Evolutionary conservation across 495 filamentous ascomycete genomes (phyloP), one percentile per base, ranked within the genome.

Genomic region (Emericellopsis terricola): DNA sequence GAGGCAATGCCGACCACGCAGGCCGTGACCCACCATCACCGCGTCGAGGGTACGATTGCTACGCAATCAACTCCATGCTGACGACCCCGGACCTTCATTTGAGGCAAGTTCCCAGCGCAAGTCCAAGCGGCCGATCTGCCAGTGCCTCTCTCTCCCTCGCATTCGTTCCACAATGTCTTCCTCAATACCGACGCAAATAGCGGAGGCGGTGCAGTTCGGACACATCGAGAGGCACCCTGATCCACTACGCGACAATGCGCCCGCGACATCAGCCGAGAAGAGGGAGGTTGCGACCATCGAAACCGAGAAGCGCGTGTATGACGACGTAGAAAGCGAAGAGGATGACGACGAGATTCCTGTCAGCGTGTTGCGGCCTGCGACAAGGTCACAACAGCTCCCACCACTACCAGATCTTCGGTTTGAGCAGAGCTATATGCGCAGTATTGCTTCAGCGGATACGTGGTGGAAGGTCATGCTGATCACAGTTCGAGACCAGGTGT

Each of bases 401-500:
- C 87, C 91, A 1, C 56, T 97, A 45, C 89, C 89, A 1, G 89
- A 97, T 55, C 57, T 97, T 42, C 66, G 89, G 33, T 96, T 96
- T 53, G 89, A 97, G 61, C 89, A 97, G 66, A 92, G 84, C 57
- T 96, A 96, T 49, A 63, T 97, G 27, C 76, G 76, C 31, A 86
- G 82, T 50, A 72, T 97, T 36, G 69, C 71, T 42, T 61, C 68
- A 32, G 81, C 81, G 15, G 68, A 89, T 38, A 74, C 70, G 17
- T 81, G 70, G 73, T 72, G 76, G 54, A 69, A 69, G 41, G 68
- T 97, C 23, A 66, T 65, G 16, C 81, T 71, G 68, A 87, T 96
- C 41, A 96, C 89, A 14, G 49, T 78, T 31, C 56, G 82, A 45
- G 89, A 96, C 54, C 87, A 96, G 69, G 79, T 91, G 45, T 32